Conservation (phyloP, 345 rosid genomes). For the Eutrema heterophyllum region DNA sequence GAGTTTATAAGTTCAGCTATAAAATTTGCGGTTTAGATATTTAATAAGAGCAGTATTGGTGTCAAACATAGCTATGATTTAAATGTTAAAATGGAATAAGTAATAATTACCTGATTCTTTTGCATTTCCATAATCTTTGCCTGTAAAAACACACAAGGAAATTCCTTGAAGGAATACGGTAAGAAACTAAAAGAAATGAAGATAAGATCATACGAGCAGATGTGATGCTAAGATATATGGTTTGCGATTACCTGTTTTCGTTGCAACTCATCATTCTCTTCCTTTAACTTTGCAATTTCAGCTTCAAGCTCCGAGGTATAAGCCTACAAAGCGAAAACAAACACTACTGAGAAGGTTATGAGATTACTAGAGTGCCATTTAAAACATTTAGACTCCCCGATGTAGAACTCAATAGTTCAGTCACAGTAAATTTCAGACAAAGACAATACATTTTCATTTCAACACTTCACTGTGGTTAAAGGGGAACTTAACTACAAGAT, state of each 20-base stretch:
- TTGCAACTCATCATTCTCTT: constrained; percentile 67
- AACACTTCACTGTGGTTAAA: background rate
- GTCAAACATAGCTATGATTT: background rate
- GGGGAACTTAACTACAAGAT: background rate
- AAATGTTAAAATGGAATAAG: background rate
- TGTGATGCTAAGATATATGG: background rate
- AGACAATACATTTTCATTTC: background rate
- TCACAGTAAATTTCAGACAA: background rate
- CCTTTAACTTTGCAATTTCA: constrained; percentile 79
- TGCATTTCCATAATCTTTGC: constrained; percentile 65
- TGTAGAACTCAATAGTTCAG: constrained; percentile 1
- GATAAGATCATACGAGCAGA: background rate
- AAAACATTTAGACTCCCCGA: background rate
- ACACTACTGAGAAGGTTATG: background rate
- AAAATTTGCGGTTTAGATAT: background rate
- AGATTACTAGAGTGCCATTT: background rate
- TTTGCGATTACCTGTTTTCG: constrained; percentile 60
- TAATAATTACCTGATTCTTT: constrained; percentile 64
- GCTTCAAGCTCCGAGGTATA: constrained; percentile 95
- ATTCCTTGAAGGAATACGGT: too few relatives aligned
- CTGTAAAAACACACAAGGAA: constrained; percentile 42
- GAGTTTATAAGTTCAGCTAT: background rate
- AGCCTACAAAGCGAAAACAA: constrained; percentile 46
- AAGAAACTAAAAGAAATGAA: constrained; percentile 9
- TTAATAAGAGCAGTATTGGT: background rate